Conservation (phyloP, 257 asterid genomes). For the Solanum appendiculatum region DNA sequence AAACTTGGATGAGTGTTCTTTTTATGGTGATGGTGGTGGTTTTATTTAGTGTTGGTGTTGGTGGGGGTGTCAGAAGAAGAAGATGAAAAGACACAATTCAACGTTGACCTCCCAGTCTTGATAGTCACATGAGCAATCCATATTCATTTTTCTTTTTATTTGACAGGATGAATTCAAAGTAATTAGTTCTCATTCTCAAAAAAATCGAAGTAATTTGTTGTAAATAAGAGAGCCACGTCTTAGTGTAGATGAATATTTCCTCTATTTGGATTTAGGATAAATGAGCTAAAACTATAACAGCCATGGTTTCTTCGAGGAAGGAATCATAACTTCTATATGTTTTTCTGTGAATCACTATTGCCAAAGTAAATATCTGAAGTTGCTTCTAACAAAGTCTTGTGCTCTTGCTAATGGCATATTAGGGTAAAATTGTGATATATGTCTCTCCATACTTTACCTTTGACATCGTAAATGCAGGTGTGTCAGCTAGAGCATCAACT, state of each 20-base stretch:
- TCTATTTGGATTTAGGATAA: not conserved
- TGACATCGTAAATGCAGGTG: conserved; percentile 44
- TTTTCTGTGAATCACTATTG: not conserved
- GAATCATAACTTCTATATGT: not conserved
- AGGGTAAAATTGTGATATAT: not conserved
- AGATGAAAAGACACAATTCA: not conserved
- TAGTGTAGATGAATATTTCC: not conserved
- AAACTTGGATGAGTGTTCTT: not conserved
- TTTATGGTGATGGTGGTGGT: not conserved
- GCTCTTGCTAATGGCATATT: not conserved
- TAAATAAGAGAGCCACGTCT: not conserved
- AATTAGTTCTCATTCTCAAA: not conserved
- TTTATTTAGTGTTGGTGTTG: not conserved
- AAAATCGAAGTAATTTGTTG: not conserved
- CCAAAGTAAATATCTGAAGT: not conserved
- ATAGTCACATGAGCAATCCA: not conserved
- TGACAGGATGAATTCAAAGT: not conserved
- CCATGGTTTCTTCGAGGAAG: not conserved
- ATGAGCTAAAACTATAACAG: not conserved
- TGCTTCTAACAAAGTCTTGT: not conserved
- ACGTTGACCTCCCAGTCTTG: not conserved
- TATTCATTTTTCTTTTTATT: not conserved
- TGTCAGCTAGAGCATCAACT: conserved; percentile 96
- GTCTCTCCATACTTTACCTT: not conserved
- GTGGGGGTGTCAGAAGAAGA: not conserved